Base-by-base conservation (phyloP, 2,329 filamentous ascomycete species). In the Penicillium sp. region DNA sequence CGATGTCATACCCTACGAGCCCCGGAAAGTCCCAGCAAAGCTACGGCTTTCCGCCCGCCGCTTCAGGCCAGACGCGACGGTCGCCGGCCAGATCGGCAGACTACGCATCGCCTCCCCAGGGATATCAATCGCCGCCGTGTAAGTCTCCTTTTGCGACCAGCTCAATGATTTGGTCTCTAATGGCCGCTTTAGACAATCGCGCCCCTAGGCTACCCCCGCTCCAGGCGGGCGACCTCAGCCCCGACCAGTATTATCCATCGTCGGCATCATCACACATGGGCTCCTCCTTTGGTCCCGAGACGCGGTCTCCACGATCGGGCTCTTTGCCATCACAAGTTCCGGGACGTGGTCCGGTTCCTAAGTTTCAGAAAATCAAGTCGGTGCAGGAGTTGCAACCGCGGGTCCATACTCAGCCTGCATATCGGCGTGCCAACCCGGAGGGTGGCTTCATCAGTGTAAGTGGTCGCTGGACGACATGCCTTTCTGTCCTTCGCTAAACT, bases 401-500 rank as follows among this genome's bases (percentile, higher is more conserved):
- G 66, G 83, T 93, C 67, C 95, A 92, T 70, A 66, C 82, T 18
- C 93, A 98, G 67, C 93, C 93, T 47, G 82, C 89, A 1, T 97
- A 95, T 67, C 83, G 93, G 61, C 84, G 93, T 72, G 93, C 93
- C 47, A 95, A 95, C 62, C 93, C 93, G 1, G 93, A 98, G 68
- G 93, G 93, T 46, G 93, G 93, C 42, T 98, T 98, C 68, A 95
- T 98, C 69, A 97, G 93, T 70, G 89, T 95, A 79, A 74, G 88
- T 72, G 8, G 31, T 25, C 28, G 27, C 8, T 35, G 5, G 28
- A 15, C 29, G 27, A 3, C 27, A n/a, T 18, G n/a, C 9, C 3
- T 6, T 3, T 6, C 12, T 12, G 1, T 6, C 5, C 25, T 41
- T 13, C 18, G 7, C 37, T 53, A 39, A 47, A 40, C 56, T 12